Percentiles rank a stretch among this genome's conserved stretches.
phyloP scores from a whole-genome alignment of 2,329 filamentous ascomycete genomes.

The Microthyrium microscopicum region DNA sequence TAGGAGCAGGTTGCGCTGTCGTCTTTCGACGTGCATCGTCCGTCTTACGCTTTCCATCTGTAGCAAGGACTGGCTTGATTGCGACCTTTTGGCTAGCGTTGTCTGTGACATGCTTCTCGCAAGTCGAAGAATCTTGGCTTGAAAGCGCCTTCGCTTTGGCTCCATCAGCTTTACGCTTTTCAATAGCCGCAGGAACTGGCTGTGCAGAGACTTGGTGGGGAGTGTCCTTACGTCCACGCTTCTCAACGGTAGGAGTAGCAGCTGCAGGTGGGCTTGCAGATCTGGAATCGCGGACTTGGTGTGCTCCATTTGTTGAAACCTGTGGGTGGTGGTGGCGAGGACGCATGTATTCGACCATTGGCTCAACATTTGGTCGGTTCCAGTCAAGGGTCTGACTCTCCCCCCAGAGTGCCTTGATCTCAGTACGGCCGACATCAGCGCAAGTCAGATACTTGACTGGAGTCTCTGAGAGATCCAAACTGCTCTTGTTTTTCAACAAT shows the following conservation, averaged over 20 bases:
- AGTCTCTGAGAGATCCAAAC: conserved; percentile 21
- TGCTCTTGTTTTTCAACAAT: conserved; percentile 23
- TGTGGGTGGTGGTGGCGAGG: neutral
- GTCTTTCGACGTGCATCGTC: too few species aligned
- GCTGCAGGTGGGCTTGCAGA: neutral
- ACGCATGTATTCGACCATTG: neutral
- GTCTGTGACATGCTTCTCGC: too few species aligned
- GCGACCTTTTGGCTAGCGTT: too few species aligned
- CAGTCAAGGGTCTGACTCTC: neutral
- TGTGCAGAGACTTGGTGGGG: neutral
- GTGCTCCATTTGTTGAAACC: neutral
- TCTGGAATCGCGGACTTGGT: neutral
- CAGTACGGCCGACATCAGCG: conserved; percentile 18
- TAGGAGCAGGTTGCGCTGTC: too few species aligned
- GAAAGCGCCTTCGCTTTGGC: too few species aligned
- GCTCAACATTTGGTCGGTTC: too few species aligned
- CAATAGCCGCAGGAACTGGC: too few species aligned
- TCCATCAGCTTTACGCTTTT: too few species aligned
- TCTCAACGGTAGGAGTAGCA: neutral
- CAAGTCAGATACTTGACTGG: conserved; percentile 29
- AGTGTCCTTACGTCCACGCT: neutral
- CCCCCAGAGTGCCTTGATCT: conserved; percentile 1
- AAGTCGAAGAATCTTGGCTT: too few species aligned
- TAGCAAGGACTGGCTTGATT: too few species aligned
- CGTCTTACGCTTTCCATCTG: too few species aligned